A percentile compares a stretch with the other conserved stretches of the same genome.
These are phyloP conservation scores for Russula compacta DNA, from an alignment of 768 basidiomycete genomes.

Conservation along the genomic window DNA sequence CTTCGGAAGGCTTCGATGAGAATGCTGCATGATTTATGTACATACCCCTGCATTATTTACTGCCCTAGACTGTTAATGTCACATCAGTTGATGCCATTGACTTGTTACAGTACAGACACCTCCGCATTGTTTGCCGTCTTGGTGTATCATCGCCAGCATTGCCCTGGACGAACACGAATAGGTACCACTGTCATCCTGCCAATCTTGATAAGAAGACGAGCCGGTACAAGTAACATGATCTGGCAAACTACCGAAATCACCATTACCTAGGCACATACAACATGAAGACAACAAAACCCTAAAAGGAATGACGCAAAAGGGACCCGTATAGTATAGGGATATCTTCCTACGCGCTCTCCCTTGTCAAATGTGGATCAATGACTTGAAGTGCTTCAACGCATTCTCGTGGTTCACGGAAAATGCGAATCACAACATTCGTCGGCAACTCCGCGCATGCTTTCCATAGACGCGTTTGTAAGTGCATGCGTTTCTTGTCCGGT, in stretches of 20 bases:
- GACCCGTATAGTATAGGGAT: neutral
- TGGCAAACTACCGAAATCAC: neutral
- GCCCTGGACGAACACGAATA: neutral
- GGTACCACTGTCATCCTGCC: no score
- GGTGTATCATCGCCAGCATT: neutral
- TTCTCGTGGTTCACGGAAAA: slow-evolving; percentile 62
- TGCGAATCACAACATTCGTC: slow-evolving; percentile 43
- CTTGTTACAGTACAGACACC: neutral
- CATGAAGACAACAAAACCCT: neutral
- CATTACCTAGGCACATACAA: neutral
- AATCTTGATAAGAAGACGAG: neutral
- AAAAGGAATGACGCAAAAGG: neutral
- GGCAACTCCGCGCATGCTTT: slow-evolving; percentile 53
- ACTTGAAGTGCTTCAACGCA: slow-evolving; percentile 53
- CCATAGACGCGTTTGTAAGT: slow-evolving; percentile 58
- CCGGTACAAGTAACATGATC: neutral
- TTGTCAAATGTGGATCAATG: slow-evolving; percentile 3
- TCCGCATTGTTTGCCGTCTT: neutral
- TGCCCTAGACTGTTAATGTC: neutral
- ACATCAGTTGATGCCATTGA: neutral
- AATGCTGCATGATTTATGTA: slow-evolving; percentile 5
- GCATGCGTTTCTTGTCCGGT: slow-evolving; percentile 44
- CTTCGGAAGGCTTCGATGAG: neutral
- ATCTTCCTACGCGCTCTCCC: neutral
- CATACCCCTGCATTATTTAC: neutral